A percentile compares a stretch with the other conserved stretches of the same genome.
phyloP scores from a whole-genome alignment of 345 rosid species.

The Melastoma malabathricum region DNA sequence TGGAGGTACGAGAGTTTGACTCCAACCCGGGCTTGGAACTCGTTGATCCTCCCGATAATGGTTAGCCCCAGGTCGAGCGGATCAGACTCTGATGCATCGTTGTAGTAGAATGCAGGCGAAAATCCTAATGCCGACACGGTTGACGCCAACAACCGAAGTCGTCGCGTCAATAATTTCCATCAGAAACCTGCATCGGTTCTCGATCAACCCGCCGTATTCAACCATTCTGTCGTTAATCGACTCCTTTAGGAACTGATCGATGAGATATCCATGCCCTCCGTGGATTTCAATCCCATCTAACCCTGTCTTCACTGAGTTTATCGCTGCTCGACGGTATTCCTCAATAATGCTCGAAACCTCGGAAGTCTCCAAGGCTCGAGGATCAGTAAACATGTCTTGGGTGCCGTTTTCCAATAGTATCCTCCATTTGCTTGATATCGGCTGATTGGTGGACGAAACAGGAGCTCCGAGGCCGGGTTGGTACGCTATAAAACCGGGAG shows the following conservation, averaged over 20 bases:
- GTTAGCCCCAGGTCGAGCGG: constrained; percentile 59
- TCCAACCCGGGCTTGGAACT: constrained; percentile 33
- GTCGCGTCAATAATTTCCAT: constrained; percentile 47
- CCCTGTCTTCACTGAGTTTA: constrained; percentile 72
- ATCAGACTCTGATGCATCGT: constrained; percentile 67
- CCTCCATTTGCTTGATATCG: constrained; percentile 56
- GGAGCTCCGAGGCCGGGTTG: constrained; percentile 68
- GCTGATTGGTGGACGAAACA: constrained; percentile 50
- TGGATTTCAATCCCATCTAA: constrained; percentile 86
- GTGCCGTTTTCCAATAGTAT: constrained; percentile 52
- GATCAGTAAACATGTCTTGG: constrained; percentile 31
- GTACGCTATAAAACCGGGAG: constrained; percentile 26
- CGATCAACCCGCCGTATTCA: constrained; percentile 60
- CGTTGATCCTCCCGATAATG: constrained; percentile 46
- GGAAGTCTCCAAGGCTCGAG: constrained; percentile 26
- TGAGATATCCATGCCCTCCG: constrained; percentile 79
- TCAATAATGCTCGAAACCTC: constrained; percentile 46
- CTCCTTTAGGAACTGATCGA: constrained; percentile 77
- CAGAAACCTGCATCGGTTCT: constrained; percentile 58
- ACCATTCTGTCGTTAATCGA: constrained; percentile 69
- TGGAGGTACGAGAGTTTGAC: constrained; percentile 59
- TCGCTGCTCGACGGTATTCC: constrained; percentile 42
- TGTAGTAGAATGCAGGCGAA: constrained; percentile 81
- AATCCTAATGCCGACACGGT: constrained; percentile 49
- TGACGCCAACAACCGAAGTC: constrained; percentile 36